Evolutionary conservation across 768 basidiomycete genomes (phyloP).

Genomic region (Phlebiopsis flavidoalba): DNA sequence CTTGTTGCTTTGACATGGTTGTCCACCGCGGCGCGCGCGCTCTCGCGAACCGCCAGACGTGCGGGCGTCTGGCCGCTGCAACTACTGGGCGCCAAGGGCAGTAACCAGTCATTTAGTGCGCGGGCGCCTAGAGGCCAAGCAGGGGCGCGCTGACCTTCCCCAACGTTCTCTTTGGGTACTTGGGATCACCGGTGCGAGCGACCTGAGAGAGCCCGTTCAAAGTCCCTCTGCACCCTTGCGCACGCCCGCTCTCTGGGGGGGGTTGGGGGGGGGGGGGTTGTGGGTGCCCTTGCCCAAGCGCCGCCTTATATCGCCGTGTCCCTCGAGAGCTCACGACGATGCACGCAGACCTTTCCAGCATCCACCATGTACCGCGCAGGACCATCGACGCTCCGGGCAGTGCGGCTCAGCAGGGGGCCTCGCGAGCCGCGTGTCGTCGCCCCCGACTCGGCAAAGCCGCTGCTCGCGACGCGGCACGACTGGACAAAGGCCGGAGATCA

Average conservation of each 20-base stretch:
- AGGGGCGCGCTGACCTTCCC: background rate
- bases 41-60: background rate
- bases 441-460: conserved; percentile 8
- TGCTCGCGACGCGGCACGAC: conserved; percentile 42
- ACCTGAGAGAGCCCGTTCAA: background rate
- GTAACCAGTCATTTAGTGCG: background rate
- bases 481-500: conserved; percentile 82
- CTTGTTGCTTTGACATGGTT: background rate
- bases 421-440: conserved; percentile 58
- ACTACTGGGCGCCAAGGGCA: background rate
- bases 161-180: background rate
- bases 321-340: background rate
- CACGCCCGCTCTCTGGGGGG: background rate
- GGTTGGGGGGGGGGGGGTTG: no score
- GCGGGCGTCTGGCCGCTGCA: no score
- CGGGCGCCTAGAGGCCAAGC: background rate
- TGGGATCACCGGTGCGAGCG: background rate
- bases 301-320: background rate
- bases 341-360: background rate
- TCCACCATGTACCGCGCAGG: conserved; percentile 35
- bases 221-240: background rate
- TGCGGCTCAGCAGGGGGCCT: conserved; percentile 34
- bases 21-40: background rate
- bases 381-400: conserved; percentile 12
- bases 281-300: background rate